Base-by-base conservation (phyloP, 2,329 filamentous ascomycete genomes). In the Aureobasidium sp. region DNA sequence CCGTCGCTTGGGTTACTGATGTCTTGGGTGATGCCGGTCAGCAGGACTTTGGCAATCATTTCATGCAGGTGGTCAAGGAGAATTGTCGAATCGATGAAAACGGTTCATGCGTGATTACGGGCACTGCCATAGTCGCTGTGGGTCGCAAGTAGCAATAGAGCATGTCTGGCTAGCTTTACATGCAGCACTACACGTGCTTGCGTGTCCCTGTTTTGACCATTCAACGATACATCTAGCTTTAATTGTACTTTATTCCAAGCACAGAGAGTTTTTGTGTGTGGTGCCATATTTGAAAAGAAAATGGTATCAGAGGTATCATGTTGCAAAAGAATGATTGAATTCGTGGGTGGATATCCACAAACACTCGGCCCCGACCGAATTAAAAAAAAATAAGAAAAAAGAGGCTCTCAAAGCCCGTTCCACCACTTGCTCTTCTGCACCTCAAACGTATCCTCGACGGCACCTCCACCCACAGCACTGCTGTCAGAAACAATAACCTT, bases 401-500 rank as follows among this genome's bases (percentile, higher is more conserved):
- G 37, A 6, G n/a, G 5, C 7, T 39, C 37, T 55, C 64, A 85
- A 56, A 87, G 56, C 0, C 84, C 84, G 53, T 75, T 76, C 85
- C 85, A 88, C 75, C 80, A 86, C 56, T 75, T 77, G 2, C 81
- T 83, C 71, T 82, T 78, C 14, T 67, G 67, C 12, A 88, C 75
- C 48, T 69, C 73, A 64, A 88, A 83, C 0, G 68, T 69, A 0
- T 69, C 76, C 60, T 65, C 76, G 12, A 85, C 64, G 7, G 73
- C 70, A n/a, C 32, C 6, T 2, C 27, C 19, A 14, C 27, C 17
- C 10, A 35, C 29, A 29, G 19, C 53, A 51, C 53, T 55, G 55
- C 79, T 84, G 44, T 77, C 71, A 7, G 75, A 77, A 2, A 87
- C 78, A 51, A 82, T 67, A 14, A 88, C 74, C 54, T 77, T 76